Conservation (phyloP, 768 basidiomycete species). For the Royoungia palumana region DNA sequence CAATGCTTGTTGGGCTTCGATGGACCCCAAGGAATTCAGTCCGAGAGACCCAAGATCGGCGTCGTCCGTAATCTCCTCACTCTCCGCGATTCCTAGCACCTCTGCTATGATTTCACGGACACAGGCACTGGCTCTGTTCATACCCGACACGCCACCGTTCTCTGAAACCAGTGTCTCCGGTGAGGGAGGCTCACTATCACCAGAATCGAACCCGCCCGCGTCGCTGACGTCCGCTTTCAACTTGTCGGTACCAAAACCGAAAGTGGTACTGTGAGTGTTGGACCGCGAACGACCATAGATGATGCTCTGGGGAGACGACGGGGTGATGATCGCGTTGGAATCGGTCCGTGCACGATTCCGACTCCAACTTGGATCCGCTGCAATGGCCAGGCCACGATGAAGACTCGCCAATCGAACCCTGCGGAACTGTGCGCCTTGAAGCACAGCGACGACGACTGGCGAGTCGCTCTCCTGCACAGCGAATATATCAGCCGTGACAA, state of each 20-base stretch:
- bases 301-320: constrained; percentile 24
- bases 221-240: constrained; percentile 2
- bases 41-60: constrained; percentile 50
- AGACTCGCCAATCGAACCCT: constrained; percentile 51
- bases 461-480: constrained; percentile 41
- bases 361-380: constrained; percentile 19
- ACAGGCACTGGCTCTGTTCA: constrained; percentile 7
- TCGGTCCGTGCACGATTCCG: constrained; percentile 21
- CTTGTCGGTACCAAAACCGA: constrained; percentile 6
- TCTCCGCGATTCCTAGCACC: constrained; percentile 37
- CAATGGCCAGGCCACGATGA: constrained; percentile 41
- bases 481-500: constrained; percentile 50
- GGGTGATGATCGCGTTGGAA: constrained; percentile 27
- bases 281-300: constrained; percentile 30
- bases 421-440: constrained; percentile 59
- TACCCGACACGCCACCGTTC: neutral
- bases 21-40: constrained; percentile 61
- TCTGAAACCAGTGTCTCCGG: constrained; percentile 42
- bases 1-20: constrained; percentile 55
- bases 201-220: constrained; percentile 1
- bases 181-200: constrained; percentile 27
- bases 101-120: constrained; percentile 42
- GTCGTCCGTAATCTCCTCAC: constrained; percentile 41
- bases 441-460: constrained; percentile 47
- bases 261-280: constrained; percentile 18